Evolutionary conservation across 148 eudicot species (phyloP), one percentile per base, ranked within the genome.

Genomic region (Vaccinium darrowii): DNA sequence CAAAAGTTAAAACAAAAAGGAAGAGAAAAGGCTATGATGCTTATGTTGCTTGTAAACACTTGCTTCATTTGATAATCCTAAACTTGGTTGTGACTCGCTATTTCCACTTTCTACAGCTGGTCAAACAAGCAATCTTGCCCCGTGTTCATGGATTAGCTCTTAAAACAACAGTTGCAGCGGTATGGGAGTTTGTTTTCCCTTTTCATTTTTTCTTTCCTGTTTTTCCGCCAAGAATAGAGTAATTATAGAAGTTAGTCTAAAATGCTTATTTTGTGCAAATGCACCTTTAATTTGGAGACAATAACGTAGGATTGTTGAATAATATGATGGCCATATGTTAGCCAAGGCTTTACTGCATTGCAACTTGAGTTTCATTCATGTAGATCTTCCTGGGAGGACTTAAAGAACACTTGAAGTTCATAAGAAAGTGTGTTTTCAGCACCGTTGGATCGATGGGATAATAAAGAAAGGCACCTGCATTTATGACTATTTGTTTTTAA

Each of bases 151-250:
- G 92, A 82, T 88, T 97, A 92, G 99, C 99, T 84, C 95, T 97
- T 69, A 95, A 89, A 88, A 97, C 98, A 78, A 97, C 99, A 76
- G 98, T 97, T 86, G 99, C 99, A 88, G 98, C 98, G 83, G 98
- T 97, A 92, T 85, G 95, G 88, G 58, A 43, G 56, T 86, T 84
- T 82, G 39, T 47, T 80, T 72, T 80, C 81, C 43, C 39, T 79
- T 60, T 33, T 60, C 73, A 30, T 50, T 18, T 53, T 58, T 27
- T 56, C 49, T 51, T 39, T 49, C 43, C 49, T 50, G 63, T 63
- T 57, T 69, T 81, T 84, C 50, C 16, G 60, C 30, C 12, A 9
- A 23, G 8, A 52, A 50, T 6, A 8, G 60, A 11, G 36, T 63
- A 43, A 60, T 47, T 19, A 2, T 62, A 27, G 23, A 11, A 39